Percentiles rank a stretch among this genome's conserved stretches.
phyloP scores from a whole-genome alignment of 371 early-diverging fungal species.

The Mortierella sp. region DNA sequence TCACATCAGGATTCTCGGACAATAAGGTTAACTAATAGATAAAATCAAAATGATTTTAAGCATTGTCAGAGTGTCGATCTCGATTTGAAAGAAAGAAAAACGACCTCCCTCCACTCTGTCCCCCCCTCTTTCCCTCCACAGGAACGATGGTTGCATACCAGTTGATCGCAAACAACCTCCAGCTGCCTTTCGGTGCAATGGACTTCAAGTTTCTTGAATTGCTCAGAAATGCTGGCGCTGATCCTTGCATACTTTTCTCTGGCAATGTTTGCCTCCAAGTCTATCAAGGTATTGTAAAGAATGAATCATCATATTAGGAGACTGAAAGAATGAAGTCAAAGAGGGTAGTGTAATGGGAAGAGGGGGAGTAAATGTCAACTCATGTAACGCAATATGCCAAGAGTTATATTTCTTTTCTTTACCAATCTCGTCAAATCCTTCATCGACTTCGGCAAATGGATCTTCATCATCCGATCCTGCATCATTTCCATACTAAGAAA shows the following conservation, averaged over 20 bases:
- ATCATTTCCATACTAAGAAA: slow-evolving; percentile 46
- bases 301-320: not conserved
- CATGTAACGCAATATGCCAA: too few species aligned
- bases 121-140: not conserved
- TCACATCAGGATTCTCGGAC: slow-evolving; percentile 56
- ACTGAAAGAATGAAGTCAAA: not conserved
- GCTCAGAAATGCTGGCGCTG: slow-evolving; percentile 43
- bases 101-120: not conserved
- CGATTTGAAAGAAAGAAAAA: not conserved
- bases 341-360: not conserved
- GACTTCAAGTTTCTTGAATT: slow-evolving; percentile 50
- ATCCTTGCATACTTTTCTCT: slow-evolving; percentile 56
- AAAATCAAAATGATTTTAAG: not conserved
- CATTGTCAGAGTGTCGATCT: too few species aligned
- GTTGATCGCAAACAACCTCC: slow-evolving; percentile 44
- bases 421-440: slow-evolving; percentile 58
- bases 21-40: slow-evolving; percentile 47
- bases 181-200: slow-evolving; percentile 43
- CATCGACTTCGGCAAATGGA: slow-evolving; percentile 59
- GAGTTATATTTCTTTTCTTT: too few species aligned
- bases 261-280: slow-evolving; percentile 57
- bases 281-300: slow-evolving; percentile 15
- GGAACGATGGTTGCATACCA: slow-evolving; percentile 45
- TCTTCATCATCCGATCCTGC: slow-evolving; percentile 61
- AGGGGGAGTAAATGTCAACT: too few species aligned